Evolutionary conservation across 768 basidiomycete genomes (phyloP), one percentile per base, ranked within the genome.

Genomic region (Lactarius trivialis): DNA sequence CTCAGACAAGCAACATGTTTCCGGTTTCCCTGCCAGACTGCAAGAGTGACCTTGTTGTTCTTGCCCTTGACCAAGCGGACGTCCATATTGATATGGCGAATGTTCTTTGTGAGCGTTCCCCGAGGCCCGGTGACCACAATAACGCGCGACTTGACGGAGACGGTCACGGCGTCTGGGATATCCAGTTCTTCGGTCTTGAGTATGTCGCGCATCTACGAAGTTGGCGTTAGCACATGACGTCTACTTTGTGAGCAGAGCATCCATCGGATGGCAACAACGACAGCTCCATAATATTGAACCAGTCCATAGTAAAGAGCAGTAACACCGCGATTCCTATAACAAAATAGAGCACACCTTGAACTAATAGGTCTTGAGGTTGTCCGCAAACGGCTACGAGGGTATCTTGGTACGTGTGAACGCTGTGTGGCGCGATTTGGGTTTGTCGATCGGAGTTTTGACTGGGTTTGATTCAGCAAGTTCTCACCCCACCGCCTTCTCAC

Each of bases 1-100:
- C 95, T 86, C 68, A 99, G 80, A 81, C 95, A 98, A 60, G 97
- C 97, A 71, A 98, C 91, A 74, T 99, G 97, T 81, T 99, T 99
- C 73, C 97, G 87, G 67, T 86, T 89, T 65, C 92, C 97, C 78
- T 98, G 93, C 97, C 97, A 99, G 63, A 99, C 91, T 63, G 93
- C 91, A 71, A 98, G 84, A 65, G 84, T 85, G 73, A 98, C 89
- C 73, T 86, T 85, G 73, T 82, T 84, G 69, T 80, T 79, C 78
- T 93, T 88, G 73, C 83, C 81, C 78, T 89, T 91, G 69, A 91
- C 75, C 55, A 93, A 76, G 72, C 88, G 85, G 75, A 95, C 87
- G 76, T 94, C 93, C 91, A 96, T 94, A 78, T 93, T 84, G 68
- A 94, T 84, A 79, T 96, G 93, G 67, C 90, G 90, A 73, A 93